These are phyloP conservation scores for Forsythia suspensa DNA, from an alignment of 257 asterid species.

Conservation along the genomic window DNA sequence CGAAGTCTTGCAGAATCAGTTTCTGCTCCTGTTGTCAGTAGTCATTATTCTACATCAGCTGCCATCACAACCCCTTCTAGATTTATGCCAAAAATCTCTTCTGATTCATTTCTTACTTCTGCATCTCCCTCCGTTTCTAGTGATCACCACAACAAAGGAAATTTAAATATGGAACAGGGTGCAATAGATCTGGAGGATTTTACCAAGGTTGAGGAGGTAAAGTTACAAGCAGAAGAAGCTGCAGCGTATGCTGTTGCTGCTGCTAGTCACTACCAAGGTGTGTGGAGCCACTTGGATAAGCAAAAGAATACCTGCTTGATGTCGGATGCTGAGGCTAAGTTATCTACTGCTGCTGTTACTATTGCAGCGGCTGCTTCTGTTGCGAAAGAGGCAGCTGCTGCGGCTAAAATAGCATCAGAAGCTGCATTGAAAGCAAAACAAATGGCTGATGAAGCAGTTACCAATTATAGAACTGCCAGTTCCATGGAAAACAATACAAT, in stretches of 20 bases:
- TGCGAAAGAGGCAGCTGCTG: slow-evolving; percentile 97
- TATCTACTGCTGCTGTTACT: slow-evolving; percentile 82
- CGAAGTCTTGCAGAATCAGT: slow-evolving; percentile 40
- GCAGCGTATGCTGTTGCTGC: slow-evolving; percentile 77
- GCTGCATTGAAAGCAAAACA: slow-evolving; percentile 80
- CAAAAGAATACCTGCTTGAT: slow-evolving; percentile 61
- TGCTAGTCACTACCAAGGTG: slow-evolving; percentile 65
- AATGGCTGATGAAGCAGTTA: slow-evolving; percentile 80
- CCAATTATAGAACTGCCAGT: slow-evolving; percentile 34
- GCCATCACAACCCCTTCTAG: slow-evolving; percentile 53
- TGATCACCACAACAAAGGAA: slow-evolving; percentile 45
- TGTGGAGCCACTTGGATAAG: slow-evolving; percentile 72
- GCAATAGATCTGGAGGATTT: slow-evolving; percentile 38
- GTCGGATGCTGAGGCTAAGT: slow-evolving; percentile 62
- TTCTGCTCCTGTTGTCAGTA: slow-evolving; percentile 37
- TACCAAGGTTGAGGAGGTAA: slow-evolving; percentile 74
- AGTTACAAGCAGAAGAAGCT: slow-evolving; percentile 82
- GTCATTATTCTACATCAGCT: slow-evolving; percentile 64
- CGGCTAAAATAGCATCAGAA: slow-evolving; percentile 86
- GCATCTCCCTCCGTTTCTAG: slow-evolving; percentile 37
- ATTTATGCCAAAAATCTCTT: slow-evolving; percentile 38
- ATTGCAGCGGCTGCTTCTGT: slow-evolving; percentile 93
- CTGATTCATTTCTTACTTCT: slow-evolving; percentile 40
- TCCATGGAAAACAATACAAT: slow-evolving; percentile 24
- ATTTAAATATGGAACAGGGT: slow-evolving; percentile 44